These are phyloP conservation scores for Penicillium griseofulvum DNA, from an alignment of 2,329 filamentous ascomycete genomes.

Conservation along the genomic window DNA sequence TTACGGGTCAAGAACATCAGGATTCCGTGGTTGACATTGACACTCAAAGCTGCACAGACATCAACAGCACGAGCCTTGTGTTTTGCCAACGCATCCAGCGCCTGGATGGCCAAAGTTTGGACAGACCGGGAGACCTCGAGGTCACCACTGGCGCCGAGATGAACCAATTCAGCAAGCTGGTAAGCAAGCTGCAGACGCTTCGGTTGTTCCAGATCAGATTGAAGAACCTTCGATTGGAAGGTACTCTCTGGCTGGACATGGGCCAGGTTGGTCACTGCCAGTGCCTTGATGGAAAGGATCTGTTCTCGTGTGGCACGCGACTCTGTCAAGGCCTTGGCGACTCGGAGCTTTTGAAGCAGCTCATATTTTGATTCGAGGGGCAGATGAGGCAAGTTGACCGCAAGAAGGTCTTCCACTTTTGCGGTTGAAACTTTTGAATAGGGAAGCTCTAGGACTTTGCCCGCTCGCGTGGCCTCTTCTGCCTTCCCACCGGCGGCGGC, in stretches of 20 bases:
- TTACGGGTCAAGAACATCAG: slow-evolving; percentile 91
- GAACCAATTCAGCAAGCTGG: slow-evolving; percentile 87
- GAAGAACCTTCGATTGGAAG: slow-evolving; percentile 83
- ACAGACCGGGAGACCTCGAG: slow-evolving; percentile 68
- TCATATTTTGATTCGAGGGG: slow-evolving; percentile 77
- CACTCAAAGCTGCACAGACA: slow-evolving; percentile 84
- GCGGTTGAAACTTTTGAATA: slow-evolving; percentile 44
- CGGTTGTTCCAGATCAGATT: slow-evolving; percentile 85
- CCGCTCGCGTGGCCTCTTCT: slow-evolving; percentile 41
- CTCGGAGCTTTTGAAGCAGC: slow-evolving; percentile 75
- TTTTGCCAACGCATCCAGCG: slow-evolving; percentile 81
- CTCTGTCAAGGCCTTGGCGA: slow-evolving; percentile 73
- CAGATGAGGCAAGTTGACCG: slow-evolving; percentile 57
- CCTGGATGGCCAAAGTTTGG: slow-evolving; percentile 76
- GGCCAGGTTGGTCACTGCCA: slow-evolving; percentile 86
- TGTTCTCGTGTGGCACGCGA: slow-evolving; percentile 67
- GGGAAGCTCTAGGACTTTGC: slow-evolving; percentile 64
- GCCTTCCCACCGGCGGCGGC: slow-evolving; percentile 47
- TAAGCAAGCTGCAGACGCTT: slow-evolving; percentile 85
- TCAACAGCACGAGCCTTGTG: slow-evolving; percentile 75
- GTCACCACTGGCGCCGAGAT: slow-evolving; percentile 71
- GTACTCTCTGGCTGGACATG: slow-evolving; percentile 80
- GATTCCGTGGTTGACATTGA: slow-evolving; percentile 94
- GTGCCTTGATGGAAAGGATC: slow-evolving; percentile 73
- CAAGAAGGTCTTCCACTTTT: slow-evolving; percentile 39